These are phyloP conservation scores for Gloeopeniophorella convolvens DNA, from an alignment of 768 basidiomycete genomes.

Conservation along the genomic window DNA sequence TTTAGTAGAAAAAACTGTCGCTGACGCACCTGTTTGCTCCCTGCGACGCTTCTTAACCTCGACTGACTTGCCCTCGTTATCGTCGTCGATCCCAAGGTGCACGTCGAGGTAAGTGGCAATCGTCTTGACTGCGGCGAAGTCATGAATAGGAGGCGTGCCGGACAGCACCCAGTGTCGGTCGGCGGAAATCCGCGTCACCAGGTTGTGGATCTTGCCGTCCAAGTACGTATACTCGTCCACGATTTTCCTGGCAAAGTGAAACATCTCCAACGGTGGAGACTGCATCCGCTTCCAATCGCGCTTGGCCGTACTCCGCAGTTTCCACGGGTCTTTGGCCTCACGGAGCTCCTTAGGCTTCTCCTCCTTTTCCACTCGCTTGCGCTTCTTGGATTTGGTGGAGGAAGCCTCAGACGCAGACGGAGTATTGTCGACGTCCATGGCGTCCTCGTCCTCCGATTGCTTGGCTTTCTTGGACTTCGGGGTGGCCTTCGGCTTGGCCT, in stretches of 20 bases:
- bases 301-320: conserved; percentile 54
- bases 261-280: conserved; percentile 84
- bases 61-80: conserved; percentile 68
- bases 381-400: conserved; percentile 36
- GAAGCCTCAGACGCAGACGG: conserved; percentile 32
- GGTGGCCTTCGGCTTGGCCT: conserved; percentile 17
- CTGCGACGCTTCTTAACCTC: conserved; percentile 74
- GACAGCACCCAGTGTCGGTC: conserved; percentile 93
- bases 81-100: conserved; percentile 91
- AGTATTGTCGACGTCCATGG: conserved; percentile 54
- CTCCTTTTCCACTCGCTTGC: conserved; percentile 30
- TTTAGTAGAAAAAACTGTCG: not conserved
- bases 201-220: conserved; percentile 68
- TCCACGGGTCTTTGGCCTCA: conserved; percentile 74
- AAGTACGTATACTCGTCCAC: conserved; percentile 96
- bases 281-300: conserved; percentile 75
- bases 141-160: conserved; percentile 88
- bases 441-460: conserved; percentile 30
- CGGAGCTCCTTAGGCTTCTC: conserved; percentile 28
- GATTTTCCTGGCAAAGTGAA: conserved; percentile 83
- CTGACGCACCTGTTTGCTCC: conserved; percentile 70
- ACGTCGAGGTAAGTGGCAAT: conserved; percentile 83
- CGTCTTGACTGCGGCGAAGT: conserved; percentile 86
- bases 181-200: conserved; percentile 70
- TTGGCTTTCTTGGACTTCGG: conserved; percentile 26